Evolutionary conservation across 345 rosid species (phyloP), one percentile per base, ranked within the genome.

Genomic region (Salix arbutifolia): DNA sequence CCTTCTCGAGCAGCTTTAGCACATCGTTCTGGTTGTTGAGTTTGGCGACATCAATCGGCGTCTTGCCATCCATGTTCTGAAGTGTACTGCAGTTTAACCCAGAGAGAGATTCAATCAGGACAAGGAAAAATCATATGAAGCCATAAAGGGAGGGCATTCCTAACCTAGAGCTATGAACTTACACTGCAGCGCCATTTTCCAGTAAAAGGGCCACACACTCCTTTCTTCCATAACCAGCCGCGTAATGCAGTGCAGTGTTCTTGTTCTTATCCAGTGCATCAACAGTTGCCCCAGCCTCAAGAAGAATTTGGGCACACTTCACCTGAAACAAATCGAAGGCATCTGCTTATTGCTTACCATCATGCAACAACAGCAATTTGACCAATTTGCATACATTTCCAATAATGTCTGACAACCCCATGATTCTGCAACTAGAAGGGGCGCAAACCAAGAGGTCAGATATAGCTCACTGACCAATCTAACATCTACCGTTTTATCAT

Each of bases 171-270:
- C 38, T 19, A 44, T 67, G 53, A 56, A 81, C 98, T 93, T 92
- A 96, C 99, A 96, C 98, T 69, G 99, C 96, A 60, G 99, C 99
- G 7, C 96, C 99, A 48, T 91, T 91, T 74, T 91, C 93, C 38
- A 96, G 89, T 30, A 95, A 88, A 77, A 95, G 94, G 83, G 94
- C 87, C 11, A 95, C 98, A 77, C 99, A 95, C 67, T 93, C 99
- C 84, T 95, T 91, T 83, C 92, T 93, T 37, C 99, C 98, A 78
- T 95, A 95, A 70, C 99, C 99, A 74, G 99, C 97, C 17, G 99
- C 96, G 58, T 95, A 95, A 78, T 95, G 99, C 61, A 95, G 92
- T 11, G 98, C 97, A 4, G 99, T 95, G 84, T 95, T 95, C 86
- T 93, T 95, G 81, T 95, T 95, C 81, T 91, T 95, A 84, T 95